phyloP scores from a whole-genome alignment of 1,284 basidiomycete species.

The Tilletia horrida region DNA sequence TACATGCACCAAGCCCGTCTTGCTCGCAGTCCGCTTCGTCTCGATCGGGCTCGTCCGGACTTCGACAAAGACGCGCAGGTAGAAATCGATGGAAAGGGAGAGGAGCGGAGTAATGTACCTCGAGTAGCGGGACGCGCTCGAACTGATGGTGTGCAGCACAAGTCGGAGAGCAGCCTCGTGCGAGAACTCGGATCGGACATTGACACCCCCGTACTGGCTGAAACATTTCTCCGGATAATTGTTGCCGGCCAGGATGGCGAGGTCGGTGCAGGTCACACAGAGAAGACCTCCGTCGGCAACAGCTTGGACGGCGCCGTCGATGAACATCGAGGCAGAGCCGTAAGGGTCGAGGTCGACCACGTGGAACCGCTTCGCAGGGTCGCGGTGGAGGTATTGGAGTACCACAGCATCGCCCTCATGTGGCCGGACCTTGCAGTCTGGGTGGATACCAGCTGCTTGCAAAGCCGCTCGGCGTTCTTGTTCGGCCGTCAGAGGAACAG shows the following conservation, averaged over 20 bases:
- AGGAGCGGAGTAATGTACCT: constrained; percentile 86
- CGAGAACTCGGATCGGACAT: constrained; percentile 84
- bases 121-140: constrained; percentile 84
- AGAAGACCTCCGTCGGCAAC: constrained; percentile 78
- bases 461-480: not conserved
- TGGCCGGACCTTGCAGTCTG: constrained; percentile 48
- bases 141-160: constrained; percentile 78
- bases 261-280: constrained; percentile 93
- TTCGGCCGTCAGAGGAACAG: not conserved
- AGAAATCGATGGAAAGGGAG: constrained; percentile 94
- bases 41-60: constrained; percentile 73
- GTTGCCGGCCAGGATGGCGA: constrained; percentile 85
- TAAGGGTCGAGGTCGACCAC: constrained; percentile 97
- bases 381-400: constrained; percentile 85
- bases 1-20: constrained; percentile 46
- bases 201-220: constrained; percentile 77
- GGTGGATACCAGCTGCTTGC: constrained; percentile 32
- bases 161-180: constrained; percentile 67
- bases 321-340: constrained; percentile 92
- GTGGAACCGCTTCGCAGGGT: constrained; percentile 72
- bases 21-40: constrained; percentile 69
- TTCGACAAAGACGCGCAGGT: constrained; percentile 85
- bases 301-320: constrained; percentile 92
- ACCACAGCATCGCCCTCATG: constrained; percentile 57
- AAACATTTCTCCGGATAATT: constrained; percentile 80